Evolutionary conservation across 129 eudicot species (phyloP).

Genomic region (Arctium minus): DNA sequence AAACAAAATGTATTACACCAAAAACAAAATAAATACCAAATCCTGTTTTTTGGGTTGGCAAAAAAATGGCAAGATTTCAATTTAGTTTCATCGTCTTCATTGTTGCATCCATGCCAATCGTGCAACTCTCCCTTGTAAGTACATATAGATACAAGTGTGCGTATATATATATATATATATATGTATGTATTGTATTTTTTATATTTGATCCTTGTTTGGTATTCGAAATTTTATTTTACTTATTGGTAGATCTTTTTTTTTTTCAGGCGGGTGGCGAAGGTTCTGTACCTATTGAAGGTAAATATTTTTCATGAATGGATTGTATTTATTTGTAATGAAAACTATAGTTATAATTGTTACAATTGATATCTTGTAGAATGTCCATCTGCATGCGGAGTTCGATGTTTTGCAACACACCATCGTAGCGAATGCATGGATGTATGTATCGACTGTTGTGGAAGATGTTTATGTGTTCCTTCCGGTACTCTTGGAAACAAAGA

Average conservation of each 20-base stretch:
- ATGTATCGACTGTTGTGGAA: slow-evolving; percentile 25
- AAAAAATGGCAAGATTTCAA: slow-evolving; percentile 11
- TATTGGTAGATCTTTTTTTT: not conserved
- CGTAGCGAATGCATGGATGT: slow-evolving; percentile 22
- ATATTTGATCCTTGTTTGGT: not conserved
- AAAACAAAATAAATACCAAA: not conserved
- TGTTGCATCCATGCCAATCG: slow-evolving; percentile 12
- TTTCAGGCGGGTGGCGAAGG: slow-evolving; percentile 22
- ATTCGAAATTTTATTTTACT: not conserved
- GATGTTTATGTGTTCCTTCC: slow-evolving; percentile 27
- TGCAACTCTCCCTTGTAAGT: slow-evolving; percentile 16
- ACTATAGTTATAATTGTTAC: not conserved
- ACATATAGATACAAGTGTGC: not conserved
- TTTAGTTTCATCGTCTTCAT: slow-evolving; percentile 5
- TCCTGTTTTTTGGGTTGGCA: not conserved
- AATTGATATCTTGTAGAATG: slow-evolving; percentile 14
- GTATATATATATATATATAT: not conserved
- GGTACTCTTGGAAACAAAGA: slow-evolving; percentile 22
- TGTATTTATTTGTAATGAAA: not conserved
- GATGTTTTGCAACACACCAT: slow-evolving; percentile 25
- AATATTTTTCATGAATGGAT: not conserved
- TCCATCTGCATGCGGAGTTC: slow-evolving; percentile 12
- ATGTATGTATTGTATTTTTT: not conserved
- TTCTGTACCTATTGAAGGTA: slow-evolving; percentile 3
- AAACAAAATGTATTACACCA: not conserved